Conservation (phyloP, 208 protist genomes). For the Crithidia thermophila region DNA sequence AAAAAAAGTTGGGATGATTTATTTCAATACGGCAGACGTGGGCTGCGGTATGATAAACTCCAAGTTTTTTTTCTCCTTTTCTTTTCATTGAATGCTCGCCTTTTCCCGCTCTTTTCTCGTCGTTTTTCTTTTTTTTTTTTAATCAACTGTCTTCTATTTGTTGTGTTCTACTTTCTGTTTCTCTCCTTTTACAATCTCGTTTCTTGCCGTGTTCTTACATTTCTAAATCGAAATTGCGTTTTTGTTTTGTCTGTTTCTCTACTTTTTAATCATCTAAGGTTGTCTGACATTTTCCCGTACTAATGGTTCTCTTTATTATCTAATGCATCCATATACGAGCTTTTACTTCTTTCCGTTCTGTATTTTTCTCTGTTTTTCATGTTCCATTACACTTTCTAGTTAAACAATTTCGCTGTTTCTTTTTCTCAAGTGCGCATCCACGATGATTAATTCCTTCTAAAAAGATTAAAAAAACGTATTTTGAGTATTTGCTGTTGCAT, state of each 20-base stretch:
- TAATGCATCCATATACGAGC: conserved; percentile 13
- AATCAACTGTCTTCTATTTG: conserved; percentile 22
- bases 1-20: too few species aligned
- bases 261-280: background rate
- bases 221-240: background rate
- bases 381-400: background rate
- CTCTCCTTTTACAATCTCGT: background rate
- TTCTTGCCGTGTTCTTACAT: background rate
- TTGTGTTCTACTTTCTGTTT: conserved; percentile 8
- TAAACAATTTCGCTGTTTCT: too few species aligned
- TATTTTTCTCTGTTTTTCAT: conserved; percentile 7
- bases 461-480: too few species aligned
- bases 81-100: background rate
- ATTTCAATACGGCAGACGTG: too few species aligned
- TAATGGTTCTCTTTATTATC: too few species aligned
- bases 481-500: too few species aligned
- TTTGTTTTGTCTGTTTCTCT: too few species aligned
- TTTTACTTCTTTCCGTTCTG: conserved; percentile 28
- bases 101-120: conserved; percentile 7
- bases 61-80: conserved; percentile 9
- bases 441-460: too few species aligned
- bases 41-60: too few species aligned
- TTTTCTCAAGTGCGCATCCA: too few species aligned
- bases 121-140: conserved; percentile 22
- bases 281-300: conserved; percentile 7